phyloP scores from a whole-genome alignment of 1,284 basidiomycete genomes.

The Cryptococcus floricola region DNA sequence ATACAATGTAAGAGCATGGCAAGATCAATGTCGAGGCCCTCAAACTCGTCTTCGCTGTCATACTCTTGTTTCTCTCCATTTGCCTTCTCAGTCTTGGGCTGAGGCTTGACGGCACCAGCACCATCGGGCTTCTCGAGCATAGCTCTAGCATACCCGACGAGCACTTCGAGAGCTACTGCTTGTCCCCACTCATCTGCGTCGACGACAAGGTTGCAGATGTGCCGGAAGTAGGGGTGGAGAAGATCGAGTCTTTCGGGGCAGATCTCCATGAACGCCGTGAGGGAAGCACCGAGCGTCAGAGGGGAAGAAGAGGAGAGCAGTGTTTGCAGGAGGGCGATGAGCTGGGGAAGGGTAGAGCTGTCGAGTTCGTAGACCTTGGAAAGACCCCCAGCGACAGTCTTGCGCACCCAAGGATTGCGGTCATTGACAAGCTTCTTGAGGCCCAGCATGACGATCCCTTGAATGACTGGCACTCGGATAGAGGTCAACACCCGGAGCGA shows the following conservation, averaged over 20 bases:
- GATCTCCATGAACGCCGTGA: conserved; percentile 76
- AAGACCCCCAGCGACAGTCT: conserved; percentile 82
- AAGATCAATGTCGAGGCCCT: conserved; percentile 66
- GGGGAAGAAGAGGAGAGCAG: conserved; percentile 80
- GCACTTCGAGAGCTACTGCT: conserved; percentile 69
- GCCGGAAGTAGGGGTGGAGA: conserved; percentile 81
- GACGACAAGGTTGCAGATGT: conserved; percentile 74
- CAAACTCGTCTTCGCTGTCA: conserved; percentile 48
- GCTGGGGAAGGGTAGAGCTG: conserved; percentile 62
- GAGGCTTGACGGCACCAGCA: conserved; percentile 12
- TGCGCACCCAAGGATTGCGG: conserved; percentile 88
- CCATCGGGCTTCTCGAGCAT: conserved; percentile 72
- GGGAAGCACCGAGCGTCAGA: conserved; percentile 78
- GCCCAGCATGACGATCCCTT: conserved; percentile 76
- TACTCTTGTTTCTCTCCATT: conserved; percentile 2
- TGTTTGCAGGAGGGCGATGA: conserved; percentile 69
- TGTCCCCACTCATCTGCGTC: conserved; percentile 98
- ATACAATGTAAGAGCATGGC: conserved; percentile 68
- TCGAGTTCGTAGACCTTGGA: conserved; percentile 81
- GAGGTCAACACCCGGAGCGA: conserved; percentile 88
- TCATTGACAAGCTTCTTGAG: conserved; percentile 89
- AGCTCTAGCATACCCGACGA: conserved; percentile 74
- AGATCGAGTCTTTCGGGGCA: conserved; percentile 81
- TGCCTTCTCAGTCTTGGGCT: not conserved
- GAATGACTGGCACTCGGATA: conserved; percentile 80